Evolutionary conservation across 306 rosid species (phyloP), one percentile per base, ranked within the genome.

Genomic region (Oxytropis ochrocephala): DNA sequence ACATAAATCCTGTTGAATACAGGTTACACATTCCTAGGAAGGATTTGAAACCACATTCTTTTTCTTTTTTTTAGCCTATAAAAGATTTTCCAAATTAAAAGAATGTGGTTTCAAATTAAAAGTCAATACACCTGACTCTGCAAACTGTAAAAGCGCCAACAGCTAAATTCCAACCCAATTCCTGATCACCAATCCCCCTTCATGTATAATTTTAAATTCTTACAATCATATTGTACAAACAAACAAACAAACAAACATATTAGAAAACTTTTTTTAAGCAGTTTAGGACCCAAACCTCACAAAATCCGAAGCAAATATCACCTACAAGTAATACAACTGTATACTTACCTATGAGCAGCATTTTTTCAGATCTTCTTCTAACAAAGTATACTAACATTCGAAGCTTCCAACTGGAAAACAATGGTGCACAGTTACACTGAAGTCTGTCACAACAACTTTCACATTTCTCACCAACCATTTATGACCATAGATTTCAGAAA

Each of bases 371-470:
- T 67, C 70, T 43, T 59, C 72, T 51, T 29, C 64, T 32, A 67
- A 56, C 74, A 65, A 32, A 62, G 60, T 30, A 27, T 13, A 39
- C 46, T 12, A 16, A 53, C 21, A 78, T 71, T 78, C 68, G 11
- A 51, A 78, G 18, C 70, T 64, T 59, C 75, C 73, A 65, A 76
- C 79, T 5, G 77, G 58, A 58, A 32, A n/a, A 74, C 13, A 74
- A 69, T 44, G 68, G 55, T 58, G 59, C 74, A 49, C 55, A 69
- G 61, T 65, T 52, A 65, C 76, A 64, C 54, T 64, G 64, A 48
- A 69, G 69, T 38, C 16, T 21, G 67, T 51, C 70, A 70, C 72
- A 74, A 60, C 57, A 65, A 70, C 42, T 70, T 70, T 71, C 27
- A 30, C 55, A 72, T 33, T 58, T 61, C 32, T 41, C 50, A 74